These are phyloP conservation scores for Nicotiana obtusifolia DNA, from an alignment of 257 asterid genomes.

Conservation along the genomic window DNA sequence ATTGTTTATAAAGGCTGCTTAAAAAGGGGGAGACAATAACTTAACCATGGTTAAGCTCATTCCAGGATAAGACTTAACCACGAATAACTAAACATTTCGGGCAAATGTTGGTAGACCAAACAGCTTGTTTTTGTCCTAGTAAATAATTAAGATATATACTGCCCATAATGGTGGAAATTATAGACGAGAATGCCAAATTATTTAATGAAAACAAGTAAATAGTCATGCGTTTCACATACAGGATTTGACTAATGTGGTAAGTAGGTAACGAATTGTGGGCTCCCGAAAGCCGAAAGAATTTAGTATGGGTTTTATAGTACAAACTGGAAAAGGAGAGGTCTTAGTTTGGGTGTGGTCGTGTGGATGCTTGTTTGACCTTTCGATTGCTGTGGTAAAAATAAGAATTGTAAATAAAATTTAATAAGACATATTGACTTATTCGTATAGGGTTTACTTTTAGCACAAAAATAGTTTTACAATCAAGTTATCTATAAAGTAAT, in stretches of 20 bases:
- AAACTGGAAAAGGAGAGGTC: neutral
- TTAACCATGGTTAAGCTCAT: neutral
- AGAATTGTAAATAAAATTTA: neutral
- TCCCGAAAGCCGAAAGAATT: neutral
- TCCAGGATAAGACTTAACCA: neutral
- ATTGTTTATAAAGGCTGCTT: neutral
- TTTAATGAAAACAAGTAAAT: neutral
- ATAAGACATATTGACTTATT: neutral
- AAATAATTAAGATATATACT: neutral
- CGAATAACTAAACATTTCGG: neutral
- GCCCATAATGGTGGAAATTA: neutral
- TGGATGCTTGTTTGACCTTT: neutral
- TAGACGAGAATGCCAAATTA: neutral
- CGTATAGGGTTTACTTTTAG: too few species aligned
- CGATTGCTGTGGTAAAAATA: neutral
- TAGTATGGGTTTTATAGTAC: neutral
- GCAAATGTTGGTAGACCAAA: slow-evolving; percentile 5
- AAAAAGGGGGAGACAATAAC: neutral
- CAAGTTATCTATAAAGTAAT: neutral
- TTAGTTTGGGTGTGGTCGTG: neutral
- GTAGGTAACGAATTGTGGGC: neutral
- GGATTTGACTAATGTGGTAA: neutral
- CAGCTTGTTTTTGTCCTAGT: neutral
- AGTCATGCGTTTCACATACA: neutral
- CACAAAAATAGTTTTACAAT: neutral